Percentiles rank a stretch among this genome's conserved stretches.
phyloP scores from a whole-genome alignment of 805 yeast genomes.

The Peterozyma toletana region DNA sequence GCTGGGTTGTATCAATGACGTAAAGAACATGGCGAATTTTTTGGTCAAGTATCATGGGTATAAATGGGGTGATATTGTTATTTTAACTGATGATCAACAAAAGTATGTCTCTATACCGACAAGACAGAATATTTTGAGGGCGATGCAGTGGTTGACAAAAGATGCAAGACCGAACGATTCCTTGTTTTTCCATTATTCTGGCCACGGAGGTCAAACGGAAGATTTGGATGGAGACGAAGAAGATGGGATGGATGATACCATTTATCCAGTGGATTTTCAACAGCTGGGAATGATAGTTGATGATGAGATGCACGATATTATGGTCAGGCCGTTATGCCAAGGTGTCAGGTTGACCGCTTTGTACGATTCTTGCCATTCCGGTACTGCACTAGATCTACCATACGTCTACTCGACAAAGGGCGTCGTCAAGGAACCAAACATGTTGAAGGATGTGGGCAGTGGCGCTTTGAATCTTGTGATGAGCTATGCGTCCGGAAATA shows the following conservation, averaged over 20 bases:
- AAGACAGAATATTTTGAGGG: constrained; percentile 61
- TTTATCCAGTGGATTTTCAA: constrained; percentile 43
- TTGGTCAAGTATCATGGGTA: constrained; percentile 37
- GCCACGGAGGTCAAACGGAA: constrained; percentile 74
- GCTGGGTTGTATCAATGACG: constrained; percentile 81
- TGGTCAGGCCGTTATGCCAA: constrained; percentile 62
- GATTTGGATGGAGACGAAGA: constrained; percentile 40
- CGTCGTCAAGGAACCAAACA: constrained; percentile 62
- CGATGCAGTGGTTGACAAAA: constrained; percentile 75
- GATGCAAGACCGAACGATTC: constrained; percentile 75
- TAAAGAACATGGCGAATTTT: constrained; percentile 38
- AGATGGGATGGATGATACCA: constrained; percentile 28
- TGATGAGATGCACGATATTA: constrained; percentile 63
- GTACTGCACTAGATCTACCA: constrained; percentile 76
- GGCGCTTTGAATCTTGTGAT: constrained; percentile 47
- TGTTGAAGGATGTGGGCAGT: constrained; percentile 59
- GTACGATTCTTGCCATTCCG: constrained; percentile 84
- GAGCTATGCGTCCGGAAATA: constrained; percentile 50
- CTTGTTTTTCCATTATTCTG: constrained; percentile 76
- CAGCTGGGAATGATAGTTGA: constrained; percentile 64
- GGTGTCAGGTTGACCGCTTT: constrained; percentile 77
- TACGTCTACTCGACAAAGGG: constrained; percentile 74
- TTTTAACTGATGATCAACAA: constrained; percentile 50
- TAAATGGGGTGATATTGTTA: constrained; percentile 46
- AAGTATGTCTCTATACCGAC: constrained; percentile 49